A percentile compares a stretch with the other conserved stretches of the same genome.
phyloP scores from a whole-genome alignment of 2,329 filamentous ascomycete genomes.

The Aspergillus alliaceus region DNA sequence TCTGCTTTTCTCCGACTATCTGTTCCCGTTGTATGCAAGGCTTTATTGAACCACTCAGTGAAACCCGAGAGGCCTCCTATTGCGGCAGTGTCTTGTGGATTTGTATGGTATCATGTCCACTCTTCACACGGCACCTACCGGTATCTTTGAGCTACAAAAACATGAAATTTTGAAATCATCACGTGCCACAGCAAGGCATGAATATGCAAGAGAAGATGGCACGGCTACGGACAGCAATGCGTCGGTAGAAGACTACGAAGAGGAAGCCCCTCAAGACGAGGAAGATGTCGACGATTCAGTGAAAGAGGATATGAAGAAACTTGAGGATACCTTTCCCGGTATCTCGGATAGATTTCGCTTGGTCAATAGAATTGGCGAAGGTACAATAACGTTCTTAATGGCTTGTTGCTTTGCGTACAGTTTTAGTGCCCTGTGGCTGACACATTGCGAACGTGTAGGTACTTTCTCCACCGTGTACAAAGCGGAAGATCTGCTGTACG shows the following conservation, averaged over 20 bases:
- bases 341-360: conserved; percentile 83
- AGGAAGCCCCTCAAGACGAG: conserved; percentile 27
- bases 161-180: conserved; percentile 16
- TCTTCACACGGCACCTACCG: conserved; percentile 23
- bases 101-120: conserved; percentile 25
- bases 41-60: not conserved
- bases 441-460: conserved; percentile 53
- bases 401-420: not conserved
- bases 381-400: conserved; percentile 45
- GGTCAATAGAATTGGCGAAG: conserved; percentile 96
- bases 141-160: conserved; percentile 26
- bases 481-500: conserved; percentile 86
- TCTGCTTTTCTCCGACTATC: not conserved
- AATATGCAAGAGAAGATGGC: conserved; percentile 18
- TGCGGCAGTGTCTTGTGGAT: not conserved
- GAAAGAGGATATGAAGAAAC: conserved; percentile 80
- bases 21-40: not conserved
- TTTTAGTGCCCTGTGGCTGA: conserved; percentile 4
- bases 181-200: conserved; percentile 8
- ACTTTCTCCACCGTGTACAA: conserved; percentile 99
- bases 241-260: conserved; percentile 10
- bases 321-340: conserved; percentile 78
- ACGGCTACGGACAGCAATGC: conserved; percentile 17
- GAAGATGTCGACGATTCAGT: conserved; percentile 54
- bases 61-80: not conserved